Conservation (phyloP, 306 rosid species). For the Glycine latifolia region DNA sequence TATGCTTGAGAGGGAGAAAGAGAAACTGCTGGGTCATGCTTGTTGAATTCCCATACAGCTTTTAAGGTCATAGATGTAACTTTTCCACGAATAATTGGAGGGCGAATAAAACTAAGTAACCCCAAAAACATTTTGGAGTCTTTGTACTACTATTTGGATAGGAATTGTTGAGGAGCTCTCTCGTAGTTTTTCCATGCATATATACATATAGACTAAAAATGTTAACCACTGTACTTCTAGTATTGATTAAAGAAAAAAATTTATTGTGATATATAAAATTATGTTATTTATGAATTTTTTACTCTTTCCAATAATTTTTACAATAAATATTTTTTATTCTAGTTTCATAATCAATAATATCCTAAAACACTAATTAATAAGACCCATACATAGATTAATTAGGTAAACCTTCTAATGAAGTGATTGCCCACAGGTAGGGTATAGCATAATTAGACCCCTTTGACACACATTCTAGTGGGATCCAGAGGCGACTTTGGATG, state of each 20-base stretch:
- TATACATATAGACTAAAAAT: not conserved
- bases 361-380: too few species aligned
- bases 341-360: too few species aligned
- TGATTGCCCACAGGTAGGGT: constrained; percentile 19
- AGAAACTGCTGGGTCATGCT: constrained; percentile 49
- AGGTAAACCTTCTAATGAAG: constrained; percentile 30
- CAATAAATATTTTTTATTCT: too few species aligned
- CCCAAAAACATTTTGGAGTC: constrained; percentile 26
- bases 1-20: not conserved
- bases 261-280: too few species aligned
- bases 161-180: constrained; percentile 24
- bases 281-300: too few species aligned
- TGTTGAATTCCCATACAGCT: constrained; percentile 59
- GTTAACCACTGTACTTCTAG: too few species aligned
- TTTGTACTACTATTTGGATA: not conserved
- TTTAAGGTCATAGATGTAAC: constrained; percentile 45
- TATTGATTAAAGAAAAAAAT: too few species aligned
- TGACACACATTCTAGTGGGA: constrained; percentile 48
- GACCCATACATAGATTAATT: not conserved
- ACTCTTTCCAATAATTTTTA: too few species aligned
- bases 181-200: constrained; percentile 40
- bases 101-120: constrained; percentile 24
- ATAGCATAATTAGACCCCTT: constrained; percentile 39
- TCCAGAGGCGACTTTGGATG: constrained; percentile 37
- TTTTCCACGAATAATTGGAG: constrained; percentile 53